Percentiles rank a stretch among this genome's conserved stretches.
phyloP scores from a whole-genome alignment of 371 early-diverging fungal genomes.

The Mucor ambiguus region DNA sequence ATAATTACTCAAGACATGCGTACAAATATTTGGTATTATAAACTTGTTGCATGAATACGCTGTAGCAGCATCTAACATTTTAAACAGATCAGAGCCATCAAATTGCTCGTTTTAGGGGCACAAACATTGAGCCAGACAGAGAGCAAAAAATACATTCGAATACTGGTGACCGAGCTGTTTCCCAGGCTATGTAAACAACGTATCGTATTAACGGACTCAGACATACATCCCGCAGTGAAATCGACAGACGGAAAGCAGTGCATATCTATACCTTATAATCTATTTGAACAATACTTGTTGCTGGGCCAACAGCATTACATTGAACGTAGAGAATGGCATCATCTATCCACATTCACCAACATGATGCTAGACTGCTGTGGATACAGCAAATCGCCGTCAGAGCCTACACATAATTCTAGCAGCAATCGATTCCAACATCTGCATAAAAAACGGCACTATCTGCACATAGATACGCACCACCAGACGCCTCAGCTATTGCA shows the following conservation, averaged over 20 bases:
- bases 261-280: slow-evolving; percentile 36
- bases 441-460: slow-evolving; percentile 27
- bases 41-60: not conserved
- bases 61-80: not conserved
- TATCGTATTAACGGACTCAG: slow-evolving; percentile 27
- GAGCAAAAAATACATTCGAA: slow-evolving; percentile 28
- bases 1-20: slow-evolving; percentile 43
- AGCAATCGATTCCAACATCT: slow-evolving; percentile 36
- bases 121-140: slow-evolving; percentile 21
- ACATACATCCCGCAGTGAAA: slow-evolving; percentile 30
- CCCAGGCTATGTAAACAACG: slow-evolving; percentile 43
- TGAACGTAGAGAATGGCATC: slow-evolving; percentile 28
- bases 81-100: slow-evolving; percentile 38
- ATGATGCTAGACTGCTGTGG: slow-evolving; percentile 42
- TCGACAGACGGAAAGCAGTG: slow-evolving; percentile 47
- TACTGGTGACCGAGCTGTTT: slow-evolving; percentile 40
- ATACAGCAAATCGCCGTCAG: slow-evolving; percentile 20
- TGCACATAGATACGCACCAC: slow-evolving; percentile 20
- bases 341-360: slow-evolving; percentile 35
- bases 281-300: slow-evolving; percentile 39
- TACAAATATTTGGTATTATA: slow-evolving; percentile 40
- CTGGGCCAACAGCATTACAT: slow-evolving; percentile 43
- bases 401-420: not conserved
- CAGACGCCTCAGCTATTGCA: slow-evolving; percentile 14
- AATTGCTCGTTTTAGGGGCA: slow-evolving; percentile 29